Evolutionary conservation across 2,329 filamentous ascomycete species (phyloP), one percentile per base, ranked within the genome.

Genomic region (Emmonsiellopsis sp.): DNA sequence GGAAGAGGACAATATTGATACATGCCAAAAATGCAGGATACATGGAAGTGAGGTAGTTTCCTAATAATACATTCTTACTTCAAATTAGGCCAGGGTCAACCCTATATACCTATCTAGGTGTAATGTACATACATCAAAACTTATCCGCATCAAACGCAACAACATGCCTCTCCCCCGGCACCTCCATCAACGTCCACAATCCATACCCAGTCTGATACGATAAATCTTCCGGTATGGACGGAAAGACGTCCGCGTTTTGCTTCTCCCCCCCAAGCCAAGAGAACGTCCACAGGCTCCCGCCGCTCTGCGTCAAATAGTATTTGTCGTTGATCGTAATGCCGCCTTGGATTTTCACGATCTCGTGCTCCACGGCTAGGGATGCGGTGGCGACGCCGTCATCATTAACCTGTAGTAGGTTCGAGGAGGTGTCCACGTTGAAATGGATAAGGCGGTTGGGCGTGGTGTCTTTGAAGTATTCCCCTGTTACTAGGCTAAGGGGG

Each of bases 301-400:
- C 1, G 41, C 41, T 45, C 42, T 52, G 41, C 7, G 50, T 52
- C 13, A 71, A 59, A 54, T 65, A 70, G 50, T 69, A 63, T 51
- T 63, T 65, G 13, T 61, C 61, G 13, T 69, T 58, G 8, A 60
- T 63, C 16, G 61, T 60, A 35, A 69, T 64, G 20, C 59, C 65
- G 16, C 69, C 68, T 48, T 72, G 69, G 54, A 69, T 63, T 26
- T 63, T 61, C 37, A 62, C 55, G 46, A 70, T 63, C 42, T 61
- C 54, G 37, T 68, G 60, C 52, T 63, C 68, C 51, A 65, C 63
- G 0, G 66, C 67, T 61, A 63, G 69, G 15, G 59, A 60, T 4
- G 50, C 50, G 7, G 57, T 59, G 9, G 57, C 59, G 4, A 61
- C 35, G 9, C 57, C 57, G 3, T 56, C 44, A 8, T 54, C 45